Percentiles rank a stretch among this genome's conserved stretches.
Conservation (phyloP, 345 rosid species). For the Moringa oleifera region DNA sequence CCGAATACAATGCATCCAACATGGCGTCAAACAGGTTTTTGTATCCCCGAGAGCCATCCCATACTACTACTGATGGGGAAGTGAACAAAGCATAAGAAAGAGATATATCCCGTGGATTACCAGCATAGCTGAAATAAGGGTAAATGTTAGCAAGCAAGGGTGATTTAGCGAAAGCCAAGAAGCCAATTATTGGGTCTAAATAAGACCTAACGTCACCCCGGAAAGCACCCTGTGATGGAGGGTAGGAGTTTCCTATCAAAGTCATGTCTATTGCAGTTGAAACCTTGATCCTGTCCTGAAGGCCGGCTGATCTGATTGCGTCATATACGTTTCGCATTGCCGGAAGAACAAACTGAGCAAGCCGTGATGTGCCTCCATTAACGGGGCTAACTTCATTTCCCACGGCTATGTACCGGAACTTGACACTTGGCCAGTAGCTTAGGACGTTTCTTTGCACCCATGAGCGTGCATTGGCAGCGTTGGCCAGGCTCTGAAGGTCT, state of each 20-base stretch:
- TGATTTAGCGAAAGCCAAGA: slow-evolving; percentile 23
- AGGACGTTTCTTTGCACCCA: slow-evolving; percentile 26
- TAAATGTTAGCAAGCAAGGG: slow-evolving; percentile 39
- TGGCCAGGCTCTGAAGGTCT: slow-evolving; percentile 18
- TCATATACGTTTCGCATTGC: slow-evolving; percentile 45
- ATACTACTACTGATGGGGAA: slow-evolving; percentile 21
- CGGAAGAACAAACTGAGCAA: slow-evolving; percentile 27
- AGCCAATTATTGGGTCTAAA: slow-evolving; percentile 28
- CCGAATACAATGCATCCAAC: slow-evolving; percentile 17
- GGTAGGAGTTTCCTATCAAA: slow-evolving; percentile 31
- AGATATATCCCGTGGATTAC: slow-evolving; percentile 15
- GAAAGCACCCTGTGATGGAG: slow-evolving; percentile 44
- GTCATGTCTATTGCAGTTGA: slow-evolving; percentile 30
- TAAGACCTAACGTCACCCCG: slow-evolving; percentile 16
- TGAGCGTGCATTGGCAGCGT: slow-evolving; percentile 17
- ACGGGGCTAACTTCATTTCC: slow-evolving; percentile 35
- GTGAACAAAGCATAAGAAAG: slow-evolving; percentile 41
- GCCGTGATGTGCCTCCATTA: slow-evolving; percentile 15
- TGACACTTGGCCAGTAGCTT: slow-evolving; percentile 19
- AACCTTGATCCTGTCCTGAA: slow-evolving; percentile 38
- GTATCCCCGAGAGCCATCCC: slow-evolving; percentile 30
- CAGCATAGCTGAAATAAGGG: slow-evolving; percentile 29
- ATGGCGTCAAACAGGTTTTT: slow-evolving; percentile 30
- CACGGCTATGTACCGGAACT: slow-evolving; percentile 26
- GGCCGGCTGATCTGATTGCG: slow-evolving; percentile 24